phyloP scores from a whole-genome alignment of 1,139 yeast genomes.

The Candida mesenterica region DNA sequence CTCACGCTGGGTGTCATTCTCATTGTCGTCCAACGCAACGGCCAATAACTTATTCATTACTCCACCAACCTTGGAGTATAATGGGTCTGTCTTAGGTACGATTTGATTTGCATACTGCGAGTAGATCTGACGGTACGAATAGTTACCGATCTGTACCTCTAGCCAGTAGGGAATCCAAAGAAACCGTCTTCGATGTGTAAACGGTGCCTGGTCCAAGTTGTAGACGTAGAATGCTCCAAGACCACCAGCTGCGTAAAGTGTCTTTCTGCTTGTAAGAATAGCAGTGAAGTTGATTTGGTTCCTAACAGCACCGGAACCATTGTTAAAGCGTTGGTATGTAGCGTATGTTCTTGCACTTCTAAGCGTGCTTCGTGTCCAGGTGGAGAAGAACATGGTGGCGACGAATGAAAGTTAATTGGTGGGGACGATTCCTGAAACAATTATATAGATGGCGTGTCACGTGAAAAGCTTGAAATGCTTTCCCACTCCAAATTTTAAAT shows the following conservation, averaged over 20 bases:
- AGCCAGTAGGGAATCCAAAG: conserved; percentile 69
- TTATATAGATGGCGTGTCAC: too few relatives aligned
- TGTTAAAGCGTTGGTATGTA: conserved; percentile 13
- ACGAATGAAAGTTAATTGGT: too few relatives aligned
- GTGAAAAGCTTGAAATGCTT: too few relatives aligned
- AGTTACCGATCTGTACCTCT: conserved; percentile 67
- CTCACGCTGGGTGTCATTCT: conserved; percentile 29
- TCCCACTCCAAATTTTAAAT: too few relatives aligned
- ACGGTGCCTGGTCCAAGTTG: conserved; percentile 80
- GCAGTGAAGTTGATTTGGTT: conserved; percentile 1
- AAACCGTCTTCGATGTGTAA: conserved; percentile 69
- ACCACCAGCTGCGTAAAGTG: conserved; percentile 11
- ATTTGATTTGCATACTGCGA: conserved; percentile 44
- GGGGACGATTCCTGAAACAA: too few relatives aligned
- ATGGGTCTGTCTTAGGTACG: conserved; percentile 54
- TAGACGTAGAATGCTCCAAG: conserved; percentile 50
- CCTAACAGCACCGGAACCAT: not conserved
- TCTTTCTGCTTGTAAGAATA: conserved; percentile 12
- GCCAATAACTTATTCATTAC: conserved; percentile 67
- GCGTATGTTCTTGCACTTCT: conserved; percentile 8
- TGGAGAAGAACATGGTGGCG: too few relatives aligned
- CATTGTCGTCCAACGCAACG: conserved; percentile 44
- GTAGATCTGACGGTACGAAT: conserved; percentile 62
- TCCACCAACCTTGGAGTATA: conserved; percentile 50
- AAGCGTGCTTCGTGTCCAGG: not conserved